These are phyloP conservation scores for Hyaloscypha hepaticicola DNA, from an alignment of 495 filamentous ascomycete species.

Conservation along the genomic window DNA sequence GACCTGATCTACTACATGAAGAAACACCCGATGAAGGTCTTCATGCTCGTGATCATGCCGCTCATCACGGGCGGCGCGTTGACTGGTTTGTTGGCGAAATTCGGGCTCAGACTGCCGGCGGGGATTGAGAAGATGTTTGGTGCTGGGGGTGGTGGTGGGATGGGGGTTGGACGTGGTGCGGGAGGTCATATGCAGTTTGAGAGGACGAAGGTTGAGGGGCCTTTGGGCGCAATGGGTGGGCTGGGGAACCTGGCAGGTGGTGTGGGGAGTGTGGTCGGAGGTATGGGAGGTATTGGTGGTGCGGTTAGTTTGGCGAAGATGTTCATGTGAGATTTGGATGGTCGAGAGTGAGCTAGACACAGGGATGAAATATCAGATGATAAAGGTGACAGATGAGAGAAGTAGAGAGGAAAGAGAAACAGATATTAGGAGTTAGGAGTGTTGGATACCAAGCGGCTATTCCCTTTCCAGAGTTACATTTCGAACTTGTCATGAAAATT, in stretches of 20 bases:
- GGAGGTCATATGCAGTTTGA: slow-evolving; percentile 41
- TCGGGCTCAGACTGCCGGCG: slow-evolving; percentile 72
- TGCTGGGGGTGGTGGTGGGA: slow-evolving; percentile 36
- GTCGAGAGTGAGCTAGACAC: background rate
- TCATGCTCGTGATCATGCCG: slow-evolving; percentile 82
- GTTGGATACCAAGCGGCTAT: slow-evolving; percentile 1
- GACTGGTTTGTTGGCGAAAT: slow-evolving; percentile 64
- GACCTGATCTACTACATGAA: slow-evolving; percentile 75
- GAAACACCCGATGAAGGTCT: slow-evolving; percentile 76
- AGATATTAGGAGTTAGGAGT: slow-evolving; percentile 4
- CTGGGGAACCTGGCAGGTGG: slow-evolving; percentile 14
- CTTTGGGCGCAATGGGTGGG: slow-evolving; percentile 19
- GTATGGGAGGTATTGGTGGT: slow-evolving; percentile 48
- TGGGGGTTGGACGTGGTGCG: slow-evolving; percentile 33
- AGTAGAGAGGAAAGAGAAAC: background rate
- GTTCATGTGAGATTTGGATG: slow-evolving; percentile 49
- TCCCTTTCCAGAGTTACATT: background rate
- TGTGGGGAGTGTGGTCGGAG: slow-evolving; percentile 30
- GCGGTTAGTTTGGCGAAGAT: slow-evolving; percentile 63
- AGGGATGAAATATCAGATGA: background rate
- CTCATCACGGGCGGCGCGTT: slow-evolving; percentile 79
- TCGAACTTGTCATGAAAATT: background rate
- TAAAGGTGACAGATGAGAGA: background rate
- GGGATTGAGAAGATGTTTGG: slow-evolving; percentile 55
- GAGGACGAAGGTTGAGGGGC: slow-evolving; percentile 40